Conservation (phyloP, 1,284 basidiomycete genomes). For the Lentinula novae-zelandiae region DNA sequence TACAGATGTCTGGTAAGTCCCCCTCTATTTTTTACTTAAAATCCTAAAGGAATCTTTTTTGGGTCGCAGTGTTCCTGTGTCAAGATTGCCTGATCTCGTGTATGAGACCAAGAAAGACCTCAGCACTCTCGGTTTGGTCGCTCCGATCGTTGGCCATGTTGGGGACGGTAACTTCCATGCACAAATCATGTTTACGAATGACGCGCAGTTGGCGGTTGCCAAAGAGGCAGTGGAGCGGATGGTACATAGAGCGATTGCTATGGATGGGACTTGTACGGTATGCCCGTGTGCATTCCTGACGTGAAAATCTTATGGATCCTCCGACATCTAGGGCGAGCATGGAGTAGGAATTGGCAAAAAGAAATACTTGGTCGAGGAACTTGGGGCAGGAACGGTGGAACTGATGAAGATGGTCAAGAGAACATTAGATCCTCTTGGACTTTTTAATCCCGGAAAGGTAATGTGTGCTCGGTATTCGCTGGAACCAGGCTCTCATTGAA, state of each 20-base stretch:
- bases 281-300: neutral
- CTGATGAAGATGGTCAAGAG: constrained; percentile 84
- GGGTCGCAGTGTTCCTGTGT: constrained; percentile 68
- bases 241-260: constrained; percentile 66
- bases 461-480: neutral
- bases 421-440: constrained; percentile 68
- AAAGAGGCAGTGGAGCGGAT: constrained; percentile 60
- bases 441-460: constrained; percentile 88
- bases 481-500: neutral
- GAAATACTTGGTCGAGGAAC: constrained; percentile 69
- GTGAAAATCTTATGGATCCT: neutral
- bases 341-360: constrained; percentile 88
- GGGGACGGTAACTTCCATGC: constrained; percentile 74
- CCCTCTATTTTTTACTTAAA: neutral
- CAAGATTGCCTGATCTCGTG: constrained; percentile 72
- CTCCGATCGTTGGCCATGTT: constrained; percentile 76
- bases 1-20: constrained; percentile 80
- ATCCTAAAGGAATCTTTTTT: constrained; percentile 8
- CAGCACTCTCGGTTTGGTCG: constrained; percentile 50
- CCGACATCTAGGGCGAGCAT: constrained; percentile 75
- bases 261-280: constrained; percentile 72
- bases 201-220: constrained; percentile 52
- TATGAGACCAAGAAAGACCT: constrained; percentile 77
- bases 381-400: constrained; percentile 78
- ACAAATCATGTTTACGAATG: constrained; percentile 58